A percentile compares a stretch with the other conserved stretches of the same genome.
phyloP scores from a whole-genome alignment of 2,329 filamentous ascomycete species.

The Ceratocystiopsis brevicomis region DNA sequence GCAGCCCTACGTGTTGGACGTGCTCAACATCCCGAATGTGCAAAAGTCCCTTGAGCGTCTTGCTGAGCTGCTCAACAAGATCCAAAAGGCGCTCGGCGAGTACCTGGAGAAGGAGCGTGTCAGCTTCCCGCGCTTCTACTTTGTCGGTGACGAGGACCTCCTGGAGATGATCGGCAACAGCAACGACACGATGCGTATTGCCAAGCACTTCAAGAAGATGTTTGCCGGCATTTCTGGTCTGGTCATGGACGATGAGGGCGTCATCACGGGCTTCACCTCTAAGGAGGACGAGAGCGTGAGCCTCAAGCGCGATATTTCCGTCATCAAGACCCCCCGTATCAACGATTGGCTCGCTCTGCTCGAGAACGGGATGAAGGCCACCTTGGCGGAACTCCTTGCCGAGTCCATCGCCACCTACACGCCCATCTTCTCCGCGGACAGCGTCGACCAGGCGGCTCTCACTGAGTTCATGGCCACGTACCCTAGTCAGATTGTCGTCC shows the following conservation, averaged over 20 bases:
- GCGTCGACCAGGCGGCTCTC: slow-evolving; percentile 53
- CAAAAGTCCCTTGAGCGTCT: slow-evolving; percentile 91
- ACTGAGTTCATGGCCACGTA: slow-evolving; percentile 66
- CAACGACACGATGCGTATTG: slow-evolving; percentile 87
- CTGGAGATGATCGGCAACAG: slow-evolving; percentile 99
- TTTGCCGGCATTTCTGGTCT: slow-evolving; percentile 90
- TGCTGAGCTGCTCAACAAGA: slow-evolving; percentile 95
- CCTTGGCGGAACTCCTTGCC: slow-evolving; percentile 72
- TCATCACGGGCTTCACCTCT: slow-evolving; percentile 82
- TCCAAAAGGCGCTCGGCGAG: slow-evolving; percentile 94
- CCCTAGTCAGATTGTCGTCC: slow-evolving; percentile 86
- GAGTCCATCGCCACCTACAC: slow-evolving; percentile 74
- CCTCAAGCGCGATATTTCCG: slow-evolving; percentile 77
- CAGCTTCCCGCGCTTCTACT: slow-evolving; percentile 97
- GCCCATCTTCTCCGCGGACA: slow-evolving; percentile 52
- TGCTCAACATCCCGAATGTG: slow-evolving; percentile 85
- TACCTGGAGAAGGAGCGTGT: slow-evolving; percentile 96
- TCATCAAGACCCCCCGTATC: slow-evolving; percentile 87
- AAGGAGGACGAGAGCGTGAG: slow-evolving; percentile 83
- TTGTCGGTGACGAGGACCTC: slow-evolving; percentile 94
- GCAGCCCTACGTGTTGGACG: slow-evolving; percentile 85
- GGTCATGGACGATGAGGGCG: slow-evolving; percentile 72
- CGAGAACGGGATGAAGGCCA: slow-evolving; percentile 84
- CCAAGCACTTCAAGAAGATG: slow-evolving; percentile 99
- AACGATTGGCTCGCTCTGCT: slow-evolving; percentile 96